Base-by-base conservation (phyloP, 352 stramenopile genomes). In the Phytophthora meadii region DNA sequence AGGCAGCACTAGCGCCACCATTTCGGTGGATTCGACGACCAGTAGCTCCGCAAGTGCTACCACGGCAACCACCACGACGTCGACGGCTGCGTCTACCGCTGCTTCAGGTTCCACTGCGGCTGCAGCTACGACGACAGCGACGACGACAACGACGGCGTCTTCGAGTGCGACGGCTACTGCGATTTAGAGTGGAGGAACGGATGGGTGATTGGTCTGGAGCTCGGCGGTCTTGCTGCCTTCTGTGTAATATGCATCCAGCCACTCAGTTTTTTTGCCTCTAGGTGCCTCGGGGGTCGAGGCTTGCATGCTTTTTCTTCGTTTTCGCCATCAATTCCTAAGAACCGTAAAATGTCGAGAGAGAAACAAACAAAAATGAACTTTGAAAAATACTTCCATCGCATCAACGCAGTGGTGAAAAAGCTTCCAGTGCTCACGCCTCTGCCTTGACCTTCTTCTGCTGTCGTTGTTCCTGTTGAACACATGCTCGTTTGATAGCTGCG, bases 401-500 rank as follows among this genome's bases (percentile, higher is more conserved):
- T 22, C 34, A 56, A 45, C n/a, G 7, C 42, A 46, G 49, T 14
- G 32, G 44, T 46, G 19, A 46, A 42, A 25, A 24, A 2, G 3
- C 11, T 14, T 40, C 39, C 7, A n/a, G 37, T 7, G 34, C 39
- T 75, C 24, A 75, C 46, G 56, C 45, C n/a, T 36, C 30, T 36
- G 67, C 76, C 68, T 81, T 83, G 36, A 65, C 11, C 46, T 72
- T 86, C 67, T 86, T 82, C 22, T 71, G 57, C 48, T 42, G 52
- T n/a, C 63, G 65, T 25, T 36, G 5, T 44, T 76, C 49, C 47
- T 76, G 41, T 37, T 57, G 30, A 27, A 30, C 58, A 17, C 69
- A 76, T 17, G 73, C 69, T 6, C 69, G 60, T 51, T 88, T 85
- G 51, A 91, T 91, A 11, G 74, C 50, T 12, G 72, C 70, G 53